phyloP scores from a whole-genome alignment of 202 grass and related monocot genomes.

The Cymbopogon flexuosus region DNA sequence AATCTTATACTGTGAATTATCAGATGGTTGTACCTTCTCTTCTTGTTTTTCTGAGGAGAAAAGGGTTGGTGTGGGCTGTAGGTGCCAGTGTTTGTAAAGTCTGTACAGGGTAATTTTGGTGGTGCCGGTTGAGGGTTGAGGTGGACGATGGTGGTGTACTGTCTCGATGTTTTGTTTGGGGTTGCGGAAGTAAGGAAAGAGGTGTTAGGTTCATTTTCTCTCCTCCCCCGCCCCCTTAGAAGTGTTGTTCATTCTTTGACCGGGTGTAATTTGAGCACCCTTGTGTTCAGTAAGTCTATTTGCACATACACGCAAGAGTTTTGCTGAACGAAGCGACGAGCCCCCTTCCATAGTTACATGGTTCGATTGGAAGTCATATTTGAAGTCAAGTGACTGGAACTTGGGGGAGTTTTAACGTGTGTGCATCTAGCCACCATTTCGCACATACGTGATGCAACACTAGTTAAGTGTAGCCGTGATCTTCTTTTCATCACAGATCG shows the following conservation, averaged over 20 bases:
- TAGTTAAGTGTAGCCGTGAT: not conserved
- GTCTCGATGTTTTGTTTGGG: constrained; percentile 29
- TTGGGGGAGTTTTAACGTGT: not conserved
- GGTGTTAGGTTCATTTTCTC: constrained; percentile 34
- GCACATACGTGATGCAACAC: not conserved
- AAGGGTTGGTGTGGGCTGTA: constrained; percentile 46
- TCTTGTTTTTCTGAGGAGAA: constrained; percentile 60
- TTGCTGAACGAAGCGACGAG: not conserved
- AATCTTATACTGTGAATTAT: constrained; percentile 49
- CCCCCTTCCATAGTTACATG: not conserved
- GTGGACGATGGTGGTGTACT: constrained; percentile 34
- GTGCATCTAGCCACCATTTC: not conserved
- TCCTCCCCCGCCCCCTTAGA: not conserved
- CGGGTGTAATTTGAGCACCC: constrained; percentile 67
- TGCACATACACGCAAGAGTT: constrained; percentile 36
- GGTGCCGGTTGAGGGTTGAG: constrained; percentile 35
- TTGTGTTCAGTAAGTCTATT: constrained; percentile 32
- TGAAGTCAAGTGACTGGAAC: not conserved
- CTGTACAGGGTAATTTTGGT: constrained; percentile 71
- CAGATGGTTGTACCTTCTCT: constrained; percentile 39
- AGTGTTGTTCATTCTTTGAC: constrained; percentile 54
- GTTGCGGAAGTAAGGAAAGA: constrained; percentile 19
- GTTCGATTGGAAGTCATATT: not conserved
- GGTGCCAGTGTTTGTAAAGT: constrained; percentile 70
- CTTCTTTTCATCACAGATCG: not conserved